Base-by-base conservation (phyloP, 2,329 filamentous ascomycete genomes). In the Paecilomyces sp. region DNA sequence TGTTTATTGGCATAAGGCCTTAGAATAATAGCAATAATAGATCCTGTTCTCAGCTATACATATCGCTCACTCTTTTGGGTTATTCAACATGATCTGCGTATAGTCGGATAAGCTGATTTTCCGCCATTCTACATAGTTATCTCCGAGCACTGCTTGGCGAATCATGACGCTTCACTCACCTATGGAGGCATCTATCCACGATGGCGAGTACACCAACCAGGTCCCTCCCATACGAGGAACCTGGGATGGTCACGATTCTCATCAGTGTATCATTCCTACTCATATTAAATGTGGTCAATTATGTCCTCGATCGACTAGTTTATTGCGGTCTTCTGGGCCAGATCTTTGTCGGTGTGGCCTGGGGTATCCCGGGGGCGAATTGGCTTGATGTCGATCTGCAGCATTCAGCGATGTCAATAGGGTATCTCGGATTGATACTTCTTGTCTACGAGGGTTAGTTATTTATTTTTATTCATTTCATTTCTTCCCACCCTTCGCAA, bases 321-420 rank as follows among this genome's bases (percentile, higher is more conserved):
- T 90, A 87, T 69, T 91, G 88, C 66, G 89, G 88, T 0, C 80
- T 92, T 0, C 75, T 92, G 6, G 89, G 88, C 0, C 88, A 92
- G 66, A 80, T 92, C 13, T 75, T 91, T 7, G 70, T 91, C 18
- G 89, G 89, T 12, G 81, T 91, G 8, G 82, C 85, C 8, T 92
- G 83, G 83, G 89, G 89, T 8, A 81, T 81, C 0, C 88, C 89
- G 0, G 87, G 87, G 1, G 82, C 78, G 2, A 79, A 83, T 69
- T 86, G 83, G 81, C 79, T 92, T 0, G 75, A 78, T 0, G 22
- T 59, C 0, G 75, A 80, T 3, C 72, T 78, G 1, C 80, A 92
- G 71, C 67, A 80, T 18, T 77, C 79, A 0, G 77, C 89, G 30
- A 81, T 87, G 24, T 81, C 88, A 61, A 70, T 92, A 1, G 89